phyloP scores from a whole-genome alignment of 176 grass and related monocot species.

The Pharus latifolius region DNA sequence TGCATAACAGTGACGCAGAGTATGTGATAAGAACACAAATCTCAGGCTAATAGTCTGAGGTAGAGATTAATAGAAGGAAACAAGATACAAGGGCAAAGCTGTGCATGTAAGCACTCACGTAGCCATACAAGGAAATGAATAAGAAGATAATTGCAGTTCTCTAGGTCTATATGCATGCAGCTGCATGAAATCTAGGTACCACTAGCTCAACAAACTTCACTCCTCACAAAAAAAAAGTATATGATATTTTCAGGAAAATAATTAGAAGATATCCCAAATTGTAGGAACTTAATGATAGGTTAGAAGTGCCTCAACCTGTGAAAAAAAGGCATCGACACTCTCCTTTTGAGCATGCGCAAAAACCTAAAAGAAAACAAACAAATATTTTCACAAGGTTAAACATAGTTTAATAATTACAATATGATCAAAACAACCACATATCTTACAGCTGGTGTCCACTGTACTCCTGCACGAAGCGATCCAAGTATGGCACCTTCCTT shows the following conservation, averaged over 20 bases:
- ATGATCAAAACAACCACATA: conserved; percentile 12
- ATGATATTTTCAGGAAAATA: no score
- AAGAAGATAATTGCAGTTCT: neutral
- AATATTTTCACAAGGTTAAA: conserved; percentile 13
- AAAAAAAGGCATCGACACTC: conserved; percentile 92
- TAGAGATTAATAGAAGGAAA: neutral
- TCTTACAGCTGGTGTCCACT: conserved; percentile 97
- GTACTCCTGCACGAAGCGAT: conserved; percentile 69
- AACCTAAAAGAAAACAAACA: conserved; percentile 40
- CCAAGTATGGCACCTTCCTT: conserved; percentile 73
- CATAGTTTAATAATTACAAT: conserved; percentile 8
- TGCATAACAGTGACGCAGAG: neutral
- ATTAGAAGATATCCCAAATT: conserved; percentile 11
- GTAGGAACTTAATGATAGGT: conserved; percentile 5
- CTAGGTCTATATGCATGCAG: neutral
- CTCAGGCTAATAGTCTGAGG: neutral
- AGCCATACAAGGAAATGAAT: neutral
- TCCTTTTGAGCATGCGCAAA: conserved; percentile 97
- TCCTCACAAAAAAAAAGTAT: no score
- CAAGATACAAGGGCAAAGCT: neutral
- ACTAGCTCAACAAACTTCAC: conserved; percentile 4
- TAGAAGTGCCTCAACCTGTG: conserved; percentile 58
- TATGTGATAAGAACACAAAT: neutral
- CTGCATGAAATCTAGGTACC: neutral
- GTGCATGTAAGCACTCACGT: neutral